Percentiles rank a stretch among this genome's conserved stretches.
phyloP scores from a whole-genome alignment of 768 basidiomycete genomes.

The Macrolepiota albuminosa region DNA sequence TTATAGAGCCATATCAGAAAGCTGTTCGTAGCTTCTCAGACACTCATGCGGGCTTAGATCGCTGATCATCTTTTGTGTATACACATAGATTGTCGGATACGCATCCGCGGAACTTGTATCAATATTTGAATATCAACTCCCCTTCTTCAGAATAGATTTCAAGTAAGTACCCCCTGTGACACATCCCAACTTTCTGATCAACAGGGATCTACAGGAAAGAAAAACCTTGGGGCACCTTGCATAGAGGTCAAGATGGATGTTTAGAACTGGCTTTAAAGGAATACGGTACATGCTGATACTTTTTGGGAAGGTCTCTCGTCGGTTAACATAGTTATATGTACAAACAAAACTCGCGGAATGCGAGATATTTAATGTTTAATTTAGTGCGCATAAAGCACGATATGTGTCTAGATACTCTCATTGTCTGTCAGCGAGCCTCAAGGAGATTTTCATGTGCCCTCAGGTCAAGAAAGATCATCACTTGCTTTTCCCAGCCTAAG shows the following conservation, averaged over 20 bases:
- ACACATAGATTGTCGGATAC: not conserved
- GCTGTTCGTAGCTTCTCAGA: not conserved
- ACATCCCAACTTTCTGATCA: not conserved
- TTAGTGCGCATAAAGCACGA: not conserved
- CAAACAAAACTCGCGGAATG: not conserved
- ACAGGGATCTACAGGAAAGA: not conserved
- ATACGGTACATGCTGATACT: not conserved
- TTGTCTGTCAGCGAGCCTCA: no score
- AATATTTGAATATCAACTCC: not conserved
- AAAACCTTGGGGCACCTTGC: not conserved
- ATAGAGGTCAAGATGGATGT: not conserved
- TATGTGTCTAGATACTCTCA: not conserved
- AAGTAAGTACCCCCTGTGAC: not conserved
- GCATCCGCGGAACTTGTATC: not conserved
- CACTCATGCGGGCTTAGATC: no score
- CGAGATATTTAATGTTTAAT: not conserved
- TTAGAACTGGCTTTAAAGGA: not conserved
- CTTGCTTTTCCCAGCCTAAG: no score
- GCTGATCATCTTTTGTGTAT: not conserved
- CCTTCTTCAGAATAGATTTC: not conserved
- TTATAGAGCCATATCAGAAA: not conserved
- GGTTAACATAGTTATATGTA: not conserved
- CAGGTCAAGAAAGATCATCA: no score
- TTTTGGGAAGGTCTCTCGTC: not conserved
- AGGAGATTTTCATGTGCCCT: no score